Conservation (phyloP, 2,329 filamentous ascomycete genomes). For the Botrytis paeoniae region DNA sequence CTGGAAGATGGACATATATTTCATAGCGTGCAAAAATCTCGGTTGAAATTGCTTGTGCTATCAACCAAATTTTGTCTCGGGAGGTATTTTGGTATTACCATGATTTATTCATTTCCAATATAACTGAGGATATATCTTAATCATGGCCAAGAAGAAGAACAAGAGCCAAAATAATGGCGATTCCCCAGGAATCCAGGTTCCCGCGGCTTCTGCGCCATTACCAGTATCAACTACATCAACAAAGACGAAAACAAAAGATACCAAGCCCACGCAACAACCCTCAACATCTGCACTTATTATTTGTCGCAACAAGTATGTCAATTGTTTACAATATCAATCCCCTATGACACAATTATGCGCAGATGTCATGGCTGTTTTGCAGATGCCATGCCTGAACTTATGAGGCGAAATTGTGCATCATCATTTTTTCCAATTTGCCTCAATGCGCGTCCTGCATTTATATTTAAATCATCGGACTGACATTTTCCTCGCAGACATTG, state of each 20-base stretch:
- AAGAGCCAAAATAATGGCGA: conserved; percentile 41
- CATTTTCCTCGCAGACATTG: conserved; percentile 61
- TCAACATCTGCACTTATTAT: conserved; percentile 54
- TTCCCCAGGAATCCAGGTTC: conserved; percentile 26
- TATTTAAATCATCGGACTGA: neutral
- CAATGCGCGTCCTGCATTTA: conserved; percentile 6
- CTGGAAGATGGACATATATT: conserved; percentile 5
- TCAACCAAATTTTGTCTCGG: conserved; percentile 19
- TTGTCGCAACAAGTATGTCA: conserved; percentile 66
- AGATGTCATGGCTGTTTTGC: conserved; percentile 2
- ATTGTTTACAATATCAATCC: neutral
- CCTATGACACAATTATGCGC: neutral
- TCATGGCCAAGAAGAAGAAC: conserved; percentile 49
- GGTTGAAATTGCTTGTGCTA: conserved; percentile 22
- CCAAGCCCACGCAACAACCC: conserved; percentile 36
- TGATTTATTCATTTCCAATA: conserved; percentile 12
- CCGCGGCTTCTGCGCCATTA: conserved; percentile 25
- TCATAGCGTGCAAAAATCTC: conserved; percentile 22
- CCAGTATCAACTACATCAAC: conserved; percentile 27
- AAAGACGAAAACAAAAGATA: conserved; percentile 32
- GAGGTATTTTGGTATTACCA: conserved; percentile 14
- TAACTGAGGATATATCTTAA: conserved; percentile 10
- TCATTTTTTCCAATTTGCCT: neutral
- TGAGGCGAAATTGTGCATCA: conserved; percentile 10
- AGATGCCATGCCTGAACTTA: conserved; percentile 12